Conservation (phyloP, 2,329 filamentous ascomycete species). For the Fusarium xylarioides region DNA sequence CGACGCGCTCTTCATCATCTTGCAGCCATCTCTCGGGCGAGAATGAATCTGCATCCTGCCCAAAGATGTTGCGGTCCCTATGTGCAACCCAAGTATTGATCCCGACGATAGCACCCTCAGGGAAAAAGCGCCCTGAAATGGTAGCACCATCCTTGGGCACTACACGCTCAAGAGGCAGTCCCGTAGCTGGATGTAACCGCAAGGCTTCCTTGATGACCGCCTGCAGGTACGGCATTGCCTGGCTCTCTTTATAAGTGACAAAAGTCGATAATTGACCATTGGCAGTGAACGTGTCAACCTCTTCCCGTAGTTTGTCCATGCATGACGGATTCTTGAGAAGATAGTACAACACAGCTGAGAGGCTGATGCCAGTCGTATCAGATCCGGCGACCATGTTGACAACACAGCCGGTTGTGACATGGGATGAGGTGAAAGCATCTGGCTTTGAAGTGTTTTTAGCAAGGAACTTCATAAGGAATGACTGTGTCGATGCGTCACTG, state of each 20-base stretch:
- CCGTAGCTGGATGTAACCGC: conserved; percentile 29
- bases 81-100: not conserved
- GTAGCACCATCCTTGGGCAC: not conserved
- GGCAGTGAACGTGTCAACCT: not conserved
- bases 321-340: not conserved
- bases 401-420: not conserved
- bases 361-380: not conserved
- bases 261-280: not conserved
- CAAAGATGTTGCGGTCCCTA: not conserved
- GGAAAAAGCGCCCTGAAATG: not conserved
- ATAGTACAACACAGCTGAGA: not conserved
- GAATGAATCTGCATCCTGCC: not conserved
- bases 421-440: not conserved
- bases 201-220: conserved; percentile 33
- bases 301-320: not conserved
- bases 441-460: not conserved
- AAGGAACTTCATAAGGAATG: not conserved
- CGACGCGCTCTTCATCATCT: not conserved
- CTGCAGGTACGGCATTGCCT: conserved; percentile 14
- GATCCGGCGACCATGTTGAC: not conserved
- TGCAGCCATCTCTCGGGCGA: not conserved
- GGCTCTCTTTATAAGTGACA: not conserved
- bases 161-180: conserved; percentile 11
- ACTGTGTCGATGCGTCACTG: not conserved
- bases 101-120: not conserved